Percentiles rank a stretch among this genome's conserved stretches.
Conservation (phyloP, 139 green algal genomes). For the Penium margaritaceum region DNA sequence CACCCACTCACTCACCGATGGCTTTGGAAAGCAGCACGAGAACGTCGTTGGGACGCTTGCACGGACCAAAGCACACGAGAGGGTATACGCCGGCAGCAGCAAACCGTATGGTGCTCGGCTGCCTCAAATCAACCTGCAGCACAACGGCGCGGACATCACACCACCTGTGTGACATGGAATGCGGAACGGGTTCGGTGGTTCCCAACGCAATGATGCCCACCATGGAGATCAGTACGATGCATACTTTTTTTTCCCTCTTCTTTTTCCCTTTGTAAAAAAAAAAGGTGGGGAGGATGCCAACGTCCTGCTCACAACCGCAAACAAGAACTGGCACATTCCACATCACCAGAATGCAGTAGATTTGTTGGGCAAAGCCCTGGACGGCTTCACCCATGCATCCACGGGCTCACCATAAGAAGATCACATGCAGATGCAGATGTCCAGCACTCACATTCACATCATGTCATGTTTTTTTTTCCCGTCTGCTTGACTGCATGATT, state of each 20-base stretch:
- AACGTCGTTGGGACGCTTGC: slow-evolving; percentile 2
- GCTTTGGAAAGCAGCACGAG: slow-evolving; percentile 6
- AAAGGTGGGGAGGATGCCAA: background rate
- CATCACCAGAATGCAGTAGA: too few species aligned
- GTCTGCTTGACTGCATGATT: too few species aligned
- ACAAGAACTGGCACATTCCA: too few species aligned
- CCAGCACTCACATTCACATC: too few species aligned
- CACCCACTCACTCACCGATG: slow-evolving; percentile 35
- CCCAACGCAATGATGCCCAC: background rate
- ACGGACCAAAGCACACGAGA: slow-evolving; percentile 17
- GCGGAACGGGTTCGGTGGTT: background rate
- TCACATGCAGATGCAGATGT: too few species aligned
- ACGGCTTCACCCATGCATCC: too few species aligned
- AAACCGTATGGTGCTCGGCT: slow-evolving; percentile 10
- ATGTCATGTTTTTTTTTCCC: too few species aligned
- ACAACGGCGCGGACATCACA: too few species aligned
- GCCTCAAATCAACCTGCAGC: slow-evolving; percentile 32
- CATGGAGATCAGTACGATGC: background rate
- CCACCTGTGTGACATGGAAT: background rate
- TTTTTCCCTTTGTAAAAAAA: too few species aligned
- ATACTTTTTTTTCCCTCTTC: too few species aligned
- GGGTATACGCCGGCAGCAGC: slow-evolving; percentile 13
- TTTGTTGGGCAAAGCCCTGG: too few species aligned
- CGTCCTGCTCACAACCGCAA: slow-evolving; percentile 4
- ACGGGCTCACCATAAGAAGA: too few species aligned